Conservation (phyloP, 805 yeast species). For the Nakazawaea anatomiae region DNA sequence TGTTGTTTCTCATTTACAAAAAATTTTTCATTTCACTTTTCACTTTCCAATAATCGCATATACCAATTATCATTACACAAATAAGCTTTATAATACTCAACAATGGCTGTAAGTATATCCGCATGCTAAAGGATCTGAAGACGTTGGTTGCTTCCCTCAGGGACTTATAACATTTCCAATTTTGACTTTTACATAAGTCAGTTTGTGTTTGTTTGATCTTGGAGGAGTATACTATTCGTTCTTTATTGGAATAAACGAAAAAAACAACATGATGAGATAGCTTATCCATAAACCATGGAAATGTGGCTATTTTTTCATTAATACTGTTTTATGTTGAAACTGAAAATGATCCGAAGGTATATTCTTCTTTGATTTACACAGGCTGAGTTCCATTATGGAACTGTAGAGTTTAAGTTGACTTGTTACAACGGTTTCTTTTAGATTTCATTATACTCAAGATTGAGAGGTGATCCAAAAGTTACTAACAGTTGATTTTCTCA, state of each 20-base stretch:
- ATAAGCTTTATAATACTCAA: not conserved
- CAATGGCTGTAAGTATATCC: slow-evolving; percentile 9
- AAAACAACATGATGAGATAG: not conserved
- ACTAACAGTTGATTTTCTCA: slow-evolving; percentile 9
- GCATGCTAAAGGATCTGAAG: slow-evolving; percentile 26
- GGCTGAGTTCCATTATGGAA: slow-evolving; percentile 22
- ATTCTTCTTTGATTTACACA: slow-evolving; percentile 19
- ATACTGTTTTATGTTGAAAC: not conserved
- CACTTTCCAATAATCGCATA: not conserved
- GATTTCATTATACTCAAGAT: not conserved
- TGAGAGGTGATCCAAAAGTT: not conserved
- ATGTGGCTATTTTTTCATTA: not conserved
- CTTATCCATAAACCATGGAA: not conserved
- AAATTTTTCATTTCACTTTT: not conserved
- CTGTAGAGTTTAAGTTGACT: slow-evolving; percentile 18
- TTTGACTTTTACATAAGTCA: slow-evolving; percentile 2
- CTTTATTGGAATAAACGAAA: slow-evolving; percentile 4
- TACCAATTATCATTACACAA: not conserved
- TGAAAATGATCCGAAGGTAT: slow-evolving; percentile 9
- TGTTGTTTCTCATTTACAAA: not conserved
- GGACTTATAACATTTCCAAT: slow-evolving; percentile 5
- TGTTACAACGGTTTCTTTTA: slow-evolving; percentile 11
- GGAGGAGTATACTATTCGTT: slow-evolving; percentile 17
- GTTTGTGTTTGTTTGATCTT: slow-evolving; percentile 10
- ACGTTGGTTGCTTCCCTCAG: slow-evolving; percentile 17